Evolutionary conservation across 495 filamentous ascomycete genomes (phyloP).

Genomic region (Trichoderma virens): DNA sequence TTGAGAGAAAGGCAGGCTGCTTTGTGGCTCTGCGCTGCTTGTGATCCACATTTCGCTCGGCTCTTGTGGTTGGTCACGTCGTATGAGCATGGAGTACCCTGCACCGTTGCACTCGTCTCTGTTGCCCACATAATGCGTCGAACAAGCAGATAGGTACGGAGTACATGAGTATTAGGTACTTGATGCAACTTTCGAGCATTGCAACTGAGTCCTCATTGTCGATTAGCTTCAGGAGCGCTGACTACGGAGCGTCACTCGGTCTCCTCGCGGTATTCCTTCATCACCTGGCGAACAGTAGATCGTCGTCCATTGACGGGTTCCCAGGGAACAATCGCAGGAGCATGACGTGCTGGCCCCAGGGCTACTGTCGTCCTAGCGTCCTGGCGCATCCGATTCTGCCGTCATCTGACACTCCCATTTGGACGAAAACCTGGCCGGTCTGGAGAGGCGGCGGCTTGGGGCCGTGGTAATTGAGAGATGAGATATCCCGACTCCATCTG

Average conservation of each 20-base stretch:
- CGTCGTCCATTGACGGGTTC: neutral
- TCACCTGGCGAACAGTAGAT: neutral
- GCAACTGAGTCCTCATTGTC: neutral
- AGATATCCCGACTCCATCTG: neutral
- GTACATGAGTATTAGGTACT: neutral
- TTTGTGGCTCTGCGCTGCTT: neutral
- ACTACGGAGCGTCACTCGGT: neutral
- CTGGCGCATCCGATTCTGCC: neutral
- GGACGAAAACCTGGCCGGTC: neutral
- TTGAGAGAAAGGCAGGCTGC: neutral
- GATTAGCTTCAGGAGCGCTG: neutral
- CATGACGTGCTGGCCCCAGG: neutral
- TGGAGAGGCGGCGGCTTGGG: neutral
- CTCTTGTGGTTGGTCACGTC: slow-evolving; percentile 1
- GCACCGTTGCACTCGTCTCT: neutral
- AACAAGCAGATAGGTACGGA: neutral
- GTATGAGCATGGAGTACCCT: neutral
- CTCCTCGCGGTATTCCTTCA: neutral
- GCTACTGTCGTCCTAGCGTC: neutral
- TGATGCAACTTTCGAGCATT: neutral
- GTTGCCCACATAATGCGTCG: neutral
- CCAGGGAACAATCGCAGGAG: neutral
- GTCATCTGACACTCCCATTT: neutral
- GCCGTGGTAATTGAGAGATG: neutral
- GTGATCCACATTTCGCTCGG: neutral